Base-by-base conservation (phyloP, 2,329 filamentous ascomycete species). In the Exophiala sp. region DNA sequence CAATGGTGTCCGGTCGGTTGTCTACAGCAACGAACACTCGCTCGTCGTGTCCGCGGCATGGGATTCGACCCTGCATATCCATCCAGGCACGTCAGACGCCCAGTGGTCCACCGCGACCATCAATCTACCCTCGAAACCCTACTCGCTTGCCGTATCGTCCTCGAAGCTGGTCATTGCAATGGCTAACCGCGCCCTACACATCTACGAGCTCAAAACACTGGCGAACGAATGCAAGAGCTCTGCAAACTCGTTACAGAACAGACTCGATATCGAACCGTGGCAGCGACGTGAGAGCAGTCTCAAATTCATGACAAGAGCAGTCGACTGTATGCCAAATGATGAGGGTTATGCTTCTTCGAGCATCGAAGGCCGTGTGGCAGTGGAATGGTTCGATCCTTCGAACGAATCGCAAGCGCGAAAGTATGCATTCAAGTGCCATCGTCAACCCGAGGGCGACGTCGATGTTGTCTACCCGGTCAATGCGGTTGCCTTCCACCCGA, bases 381-480 rank as follows among this genome's bases (percentile, higher is more conserved):
- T 99, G 1, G 94, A 99, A 71, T 97, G 91, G 89, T 97, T 99
- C 69, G 94, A 97, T 68, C 89, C 94, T 12, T 89, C 85, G 4
- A 78, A 84, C 39, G 88, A 92, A 70, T 91, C 88, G 3, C 91
- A 97, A 74, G 87, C 88, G 36, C 83, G 91, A 62, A 97, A 96
- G 71, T 99, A 97, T 70, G 94, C 94, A 11, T 99, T 99, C 82
- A 99, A 99, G 72, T 99, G 94, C 72, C 94, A 99, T 72, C 83
- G 94, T 3, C 89, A 95, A 70, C 80, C 84, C 29, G 68, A 75
- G 50, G 80, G 80, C 40, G 84, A 83, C 46, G 84, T 80, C 24
- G 91, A 96, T 65, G 80, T 96, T 3, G 89, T 96, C 2, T 96
- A 91, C 66, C 91, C 91, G 0, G 91, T 96, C 62, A 94, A 96